Evolutionary conservation across 768 basidiomycete species (phyloP).

Genomic region (Phylloporus arenicola): DNA sequence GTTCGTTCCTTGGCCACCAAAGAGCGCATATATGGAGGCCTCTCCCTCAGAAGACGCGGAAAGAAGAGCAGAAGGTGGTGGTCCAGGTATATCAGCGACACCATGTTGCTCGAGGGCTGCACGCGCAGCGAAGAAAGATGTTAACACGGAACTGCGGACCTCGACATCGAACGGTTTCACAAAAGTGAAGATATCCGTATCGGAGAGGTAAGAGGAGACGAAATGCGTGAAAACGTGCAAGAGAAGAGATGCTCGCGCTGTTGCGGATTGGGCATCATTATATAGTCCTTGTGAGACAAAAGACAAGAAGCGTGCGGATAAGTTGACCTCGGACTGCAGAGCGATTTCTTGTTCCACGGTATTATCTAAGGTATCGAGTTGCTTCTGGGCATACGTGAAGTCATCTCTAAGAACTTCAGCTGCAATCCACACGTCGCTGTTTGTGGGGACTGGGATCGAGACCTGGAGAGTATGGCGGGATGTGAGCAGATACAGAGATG

Average conservation of each 20-base stretch:
- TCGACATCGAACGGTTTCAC: slow-evolving; percentile 70
- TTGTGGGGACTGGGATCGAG: slow-evolving; percentile 83
- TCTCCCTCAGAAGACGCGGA: slow-evolving; percentile 54
- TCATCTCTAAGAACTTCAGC: slow-evolving; percentile 91
- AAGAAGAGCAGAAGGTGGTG: slow-evolving; percentile 65
- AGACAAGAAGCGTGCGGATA: slow-evolving; percentile 77
- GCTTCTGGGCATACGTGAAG: slow-evolving; percentile 63
- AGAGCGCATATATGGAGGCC: slow-evolving; percentile 83
- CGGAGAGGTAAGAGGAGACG: slow-evolving; percentile 63
- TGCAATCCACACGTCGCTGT: slow-evolving; percentile 80
- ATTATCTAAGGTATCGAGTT: slow-evolving; percentile 52
- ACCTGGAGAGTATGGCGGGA: slow-evolving; percentile 41
- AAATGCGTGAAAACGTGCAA: slow-evolving; percentile 74
- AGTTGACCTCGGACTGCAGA: slow-evolving; percentile 65
- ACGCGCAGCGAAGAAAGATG: slow-evolving; percentile 75
- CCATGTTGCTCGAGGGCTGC: slow-evolving; percentile 58
- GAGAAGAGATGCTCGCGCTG: slow-evolving; percentile 61
- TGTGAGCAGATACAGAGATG: slow-evolving; percentile 3
- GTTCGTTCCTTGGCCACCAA: slow-evolving; percentile 97
- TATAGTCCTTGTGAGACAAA: slow-evolving; percentile 64
- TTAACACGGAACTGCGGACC: slow-evolving; percentile 68
- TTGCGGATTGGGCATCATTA: slow-evolving; percentile 46
- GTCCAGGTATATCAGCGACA: slow-evolving; percentile 49
- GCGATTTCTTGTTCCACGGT: slow-evolving; percentile 48
- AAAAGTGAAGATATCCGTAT: slow-evolving; percentile 78